A percentile compares a stretch with the other conserved stretches of the same genome.
Conservation (phyloP, 805 yeast genomes). For the Saccharomycopsis microspora region DNA sequence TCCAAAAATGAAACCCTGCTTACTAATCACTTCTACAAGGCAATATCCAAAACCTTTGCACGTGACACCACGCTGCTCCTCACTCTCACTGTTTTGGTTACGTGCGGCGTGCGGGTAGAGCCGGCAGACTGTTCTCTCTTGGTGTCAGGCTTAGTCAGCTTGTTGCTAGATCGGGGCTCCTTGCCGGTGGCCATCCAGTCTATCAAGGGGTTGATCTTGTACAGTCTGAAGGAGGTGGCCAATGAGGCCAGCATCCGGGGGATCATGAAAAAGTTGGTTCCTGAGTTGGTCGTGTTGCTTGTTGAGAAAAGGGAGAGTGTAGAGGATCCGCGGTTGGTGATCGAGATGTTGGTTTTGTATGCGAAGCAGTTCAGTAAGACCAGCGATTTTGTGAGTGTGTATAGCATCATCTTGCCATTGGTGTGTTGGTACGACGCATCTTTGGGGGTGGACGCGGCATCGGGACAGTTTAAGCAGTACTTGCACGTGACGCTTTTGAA, state of each 20-base stretch:
- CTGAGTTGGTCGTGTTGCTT: slow-evolving; percentile 28
- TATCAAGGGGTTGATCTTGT: slow-evolving; percentile 41
- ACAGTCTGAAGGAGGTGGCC: slow-evolving; percentile 19
- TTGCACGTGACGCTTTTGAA: slow-evolving; percentile 36
- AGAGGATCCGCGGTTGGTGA: slow-evolving; percentile 27
- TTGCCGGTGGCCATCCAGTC: slow-evolving; percentile 45
- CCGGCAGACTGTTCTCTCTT: slow-evolving; percentile 28
- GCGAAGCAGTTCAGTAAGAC: slow-evolving; percentile 26
- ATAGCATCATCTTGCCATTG: slow-evolving; percentile 22
- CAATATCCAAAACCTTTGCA: slow-evolving; percentile 23
- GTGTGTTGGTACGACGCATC: slow-evolving; percentile 23
- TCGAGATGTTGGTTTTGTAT: slow-evolving; percentile 41
- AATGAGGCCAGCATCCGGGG: slow-evolving; percentile 21
- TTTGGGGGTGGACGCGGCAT: slow-evolving; percentile 14
- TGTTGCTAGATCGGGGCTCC: slow-evolving; percentile 26
- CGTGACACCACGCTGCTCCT: slow-evolving; percentile 28
- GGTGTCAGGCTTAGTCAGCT: slow-evolving; percentile 24
- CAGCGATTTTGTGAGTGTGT: slow-evolving; percentile 21
- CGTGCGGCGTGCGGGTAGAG: slow-evolving; percentile 26
- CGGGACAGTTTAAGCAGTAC: slow-evolving; percentile 24
- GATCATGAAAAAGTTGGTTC: slow-evolving; percentile 34
- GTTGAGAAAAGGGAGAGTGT: slow-evolving; percentile 18
- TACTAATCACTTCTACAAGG: slow-evolving; percentile 27
- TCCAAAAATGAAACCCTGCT: slow-evolving; percentile 21
- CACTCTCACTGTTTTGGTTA: slow-evolving; percentile 32